Base-by-base conservation (phyloP, 805 yeast genomes). In the Candida loeiensis region DNA sequence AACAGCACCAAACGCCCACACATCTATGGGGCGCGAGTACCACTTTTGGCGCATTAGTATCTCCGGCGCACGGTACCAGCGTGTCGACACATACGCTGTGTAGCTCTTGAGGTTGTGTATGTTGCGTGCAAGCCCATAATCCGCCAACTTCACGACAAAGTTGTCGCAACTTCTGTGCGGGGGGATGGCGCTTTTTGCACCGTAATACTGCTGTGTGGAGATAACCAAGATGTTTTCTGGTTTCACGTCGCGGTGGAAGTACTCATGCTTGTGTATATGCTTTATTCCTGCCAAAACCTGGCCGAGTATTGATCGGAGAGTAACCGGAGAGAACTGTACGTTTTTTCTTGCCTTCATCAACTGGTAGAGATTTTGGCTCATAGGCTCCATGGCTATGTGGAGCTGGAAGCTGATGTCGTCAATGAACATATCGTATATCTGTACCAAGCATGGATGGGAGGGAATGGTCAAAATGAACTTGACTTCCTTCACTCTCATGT, bases 41-140 rank as follows among this genome's bases (percentile, higher is more conserved):
- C 60, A 65, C 4, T 71, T 73, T 46, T 76, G 79, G 48, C 91
- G 71, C 42, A 85, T 63, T 34, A 85, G 65, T 15, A 85, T 82
- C 56, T 85, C 95, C 0, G 95, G 95, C 0, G 91, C 77, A 46
- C 95, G 68, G 53, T 85, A 85, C 95, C 95, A 85, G 52, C 95
- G 73, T 0, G 95, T 85, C 0, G 91, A 80, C 5, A 85, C 87
- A 49, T 85, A 85, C 2, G 83, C 80, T 0, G 95, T 85, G 53
- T 77, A 85, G 1, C 78, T 77, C 42, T 68, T 71, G 19, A 56
- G 60, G 54, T 77, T 76, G 34, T 67, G 61, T 8, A 75, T 65
- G 44, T 75, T 76, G 49, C 93, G 73, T 9, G 91, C 85, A 43
- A 85, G 66, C 0, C 95, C 95, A 59, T 81, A 85, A 59, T 85